Conservation (phyloP, 768 basidiomycete species). For the Glaciozyma martinii region DNA sequence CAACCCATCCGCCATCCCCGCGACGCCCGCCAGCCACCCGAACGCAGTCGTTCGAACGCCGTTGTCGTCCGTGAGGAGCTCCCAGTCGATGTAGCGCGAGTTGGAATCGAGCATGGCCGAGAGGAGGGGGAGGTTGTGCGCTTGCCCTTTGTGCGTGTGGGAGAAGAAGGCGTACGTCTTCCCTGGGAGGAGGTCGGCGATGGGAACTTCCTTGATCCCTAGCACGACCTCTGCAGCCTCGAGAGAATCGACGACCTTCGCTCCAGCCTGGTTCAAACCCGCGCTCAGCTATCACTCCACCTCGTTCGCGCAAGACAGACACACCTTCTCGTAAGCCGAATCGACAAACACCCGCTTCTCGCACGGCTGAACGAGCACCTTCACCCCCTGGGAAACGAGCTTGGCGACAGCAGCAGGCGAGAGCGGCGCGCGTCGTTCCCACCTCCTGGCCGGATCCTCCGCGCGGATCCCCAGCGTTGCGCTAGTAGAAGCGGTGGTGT, state of each 20-base stretch:
- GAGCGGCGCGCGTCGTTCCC: constrained; percentile 78
- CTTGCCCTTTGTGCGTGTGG: constrained; percentile 48
- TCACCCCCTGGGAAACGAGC: constrained; percentile 53
- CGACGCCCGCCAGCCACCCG: constrained; percentile 77
- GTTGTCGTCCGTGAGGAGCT: constrained; percentile 55
- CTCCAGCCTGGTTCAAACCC: constrained; percentile 57
- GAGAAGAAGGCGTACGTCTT: constrained; percentile 80
- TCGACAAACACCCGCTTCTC: constrained; percentile 62
- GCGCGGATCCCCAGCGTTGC: constrained; percentile 52
- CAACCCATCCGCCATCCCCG: constrained; percentile 74
- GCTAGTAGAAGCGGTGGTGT: not conserved
- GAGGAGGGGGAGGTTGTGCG: constrained; percentile 73
- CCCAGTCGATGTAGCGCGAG: constrained; percentile 65
- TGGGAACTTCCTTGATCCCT: constrained; percentile 72
- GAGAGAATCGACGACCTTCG: constrained; percentile 53
- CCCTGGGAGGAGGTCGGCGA: not conserved
- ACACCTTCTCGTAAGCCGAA: constrained; percentile 57
- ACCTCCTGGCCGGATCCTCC: constrained; percentile 69
- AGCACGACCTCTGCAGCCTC: constrained; percentile 61
- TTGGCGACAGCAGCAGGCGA: constrained; percentile 63
- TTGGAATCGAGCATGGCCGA: constrained; percentile 40
- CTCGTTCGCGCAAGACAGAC: constrained; percentile 25
- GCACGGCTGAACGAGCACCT: constrained; percentile 68
- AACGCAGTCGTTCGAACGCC: constrained; percentile 79
- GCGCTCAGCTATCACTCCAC: not conserved